Conservation (phyloP, 129 eudicot species). For the Centrapalus pauciflorus region DNA sequence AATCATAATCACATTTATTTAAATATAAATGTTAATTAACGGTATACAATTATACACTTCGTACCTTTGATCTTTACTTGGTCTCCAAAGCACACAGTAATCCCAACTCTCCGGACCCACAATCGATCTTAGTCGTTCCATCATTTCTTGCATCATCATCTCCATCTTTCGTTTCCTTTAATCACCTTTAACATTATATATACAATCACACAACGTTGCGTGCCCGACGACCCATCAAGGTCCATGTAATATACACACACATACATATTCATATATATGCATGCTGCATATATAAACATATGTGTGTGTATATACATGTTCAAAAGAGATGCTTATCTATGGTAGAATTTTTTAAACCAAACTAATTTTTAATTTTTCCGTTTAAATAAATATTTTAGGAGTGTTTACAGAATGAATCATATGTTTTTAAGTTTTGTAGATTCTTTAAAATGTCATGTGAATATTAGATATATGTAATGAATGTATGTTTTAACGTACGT, state of each 20-base stretch:
- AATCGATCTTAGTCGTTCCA: conserved; percentile 62
- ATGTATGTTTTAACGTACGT: too few relatives aligned
- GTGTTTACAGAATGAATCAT: too few relatives aligned
- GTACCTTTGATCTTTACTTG: conserved; percentile 81
- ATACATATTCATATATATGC: not conserved
- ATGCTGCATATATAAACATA: not conserved
- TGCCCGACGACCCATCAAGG: too few relatives aligned
- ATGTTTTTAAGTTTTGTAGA: too few relatives aligned
- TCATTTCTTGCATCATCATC: conserved; percentile 46
- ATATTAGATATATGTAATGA: too few relatives aligned
- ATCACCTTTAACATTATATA: not conserved
- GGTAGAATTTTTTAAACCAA: too few relatives aligned
- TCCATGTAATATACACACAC: not conserved
- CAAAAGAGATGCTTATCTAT: too few relatives aligned
- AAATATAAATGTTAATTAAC: not conserved
- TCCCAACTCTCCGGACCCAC: conserved; percentile 75
- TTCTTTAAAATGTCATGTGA: too few relatives aligned
- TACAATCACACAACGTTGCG: too few relatives aligned
- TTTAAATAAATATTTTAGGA: too few relatives aligned
- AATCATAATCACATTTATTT: not conserved
- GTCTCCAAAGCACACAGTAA: conserved; percentile 79
- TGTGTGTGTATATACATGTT: not conserved
- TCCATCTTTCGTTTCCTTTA: conserved; percentile 38
- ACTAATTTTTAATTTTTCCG: too few relatives aligned
- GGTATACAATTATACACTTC: too few relatives aligned